These are phyloP conservation scores for Mortierella sp. DNA, from an alignment of 371 early-diverging fungal genomes.

Conservation along the genomic window DNA sequence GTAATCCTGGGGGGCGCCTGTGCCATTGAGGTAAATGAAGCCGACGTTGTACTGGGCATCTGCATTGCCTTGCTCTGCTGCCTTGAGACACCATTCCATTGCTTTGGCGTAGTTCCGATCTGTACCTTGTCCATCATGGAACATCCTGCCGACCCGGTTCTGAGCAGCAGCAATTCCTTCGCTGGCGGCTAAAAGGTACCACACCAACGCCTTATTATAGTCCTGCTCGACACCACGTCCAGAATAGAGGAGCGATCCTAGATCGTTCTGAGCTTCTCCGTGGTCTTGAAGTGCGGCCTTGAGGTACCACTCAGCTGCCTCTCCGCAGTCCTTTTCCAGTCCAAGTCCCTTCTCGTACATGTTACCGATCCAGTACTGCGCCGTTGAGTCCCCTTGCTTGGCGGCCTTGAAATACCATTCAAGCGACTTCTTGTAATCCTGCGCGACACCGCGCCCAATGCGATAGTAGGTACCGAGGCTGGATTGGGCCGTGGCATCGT, in stretches of 20 bases:
- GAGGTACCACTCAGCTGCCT: conserved; percentile 9
- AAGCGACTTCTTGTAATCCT: conserved; percentile 66
- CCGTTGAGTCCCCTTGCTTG: conserved; percentile 9
- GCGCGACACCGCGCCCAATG: conserved; percentile 50
- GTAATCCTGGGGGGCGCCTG: not conserved
- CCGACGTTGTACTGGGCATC: conserved; percentile 63
- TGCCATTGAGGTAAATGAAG: conserved; percentile 43
- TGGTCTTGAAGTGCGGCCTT: conserved; percentile 63
- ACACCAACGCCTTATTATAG: conserved; percentile 23
- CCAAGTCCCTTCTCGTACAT: conserved; percentile 84
- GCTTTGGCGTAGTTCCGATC: too few relatives aligned
- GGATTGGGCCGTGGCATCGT: conserved; percentile 67
- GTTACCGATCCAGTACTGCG: conserved; percentile 48
- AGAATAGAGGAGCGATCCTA: conserved; percentile 65
- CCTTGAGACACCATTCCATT: too few relatives aligned
- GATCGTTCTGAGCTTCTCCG: conserved; percentile 58
- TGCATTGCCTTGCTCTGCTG: conserved; percentile 42
- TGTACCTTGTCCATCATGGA: too few relatives aligned
- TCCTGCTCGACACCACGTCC: conserved; percentile 61
- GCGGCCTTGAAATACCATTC: conserved; percentile 59
- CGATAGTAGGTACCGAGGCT: conserved; percentile 82
- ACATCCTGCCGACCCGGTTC: too few relatives aligned
- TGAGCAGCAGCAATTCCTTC: too few relatives aligned
- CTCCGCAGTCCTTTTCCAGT: conserved; percentile 54
- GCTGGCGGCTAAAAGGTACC: conserved; percentile 61